Percentiles rank a stretch among this genome's conserved stretches.
Conservation (phyloP, 345 rosid genomes). For the Cardiospermum halicacabum region DNA sequence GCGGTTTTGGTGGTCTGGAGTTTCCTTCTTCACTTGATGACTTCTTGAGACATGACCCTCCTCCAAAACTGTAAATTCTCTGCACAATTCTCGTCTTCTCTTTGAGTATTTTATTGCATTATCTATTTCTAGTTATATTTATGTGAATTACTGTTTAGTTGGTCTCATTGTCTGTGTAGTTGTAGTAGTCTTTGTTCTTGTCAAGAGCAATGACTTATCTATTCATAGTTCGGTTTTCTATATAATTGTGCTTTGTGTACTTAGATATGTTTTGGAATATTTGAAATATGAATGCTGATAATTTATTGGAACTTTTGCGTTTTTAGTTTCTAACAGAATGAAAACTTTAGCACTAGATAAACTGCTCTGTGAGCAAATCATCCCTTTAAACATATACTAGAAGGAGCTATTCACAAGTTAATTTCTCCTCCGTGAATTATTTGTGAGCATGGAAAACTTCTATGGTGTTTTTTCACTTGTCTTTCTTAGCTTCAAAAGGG, state of each 20-base stretch:
- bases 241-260: background rate
- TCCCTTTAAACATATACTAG: background rate
- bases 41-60: slow-evolving; percentile 39
- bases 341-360: background rate
- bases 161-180: no score
- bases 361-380: background rate
- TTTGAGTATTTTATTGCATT: background rate
- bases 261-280: background rate
- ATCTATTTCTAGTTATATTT: background rate
- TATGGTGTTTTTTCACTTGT: background rate
- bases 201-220: no score
- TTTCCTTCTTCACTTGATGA: slow-evolving; percentile 41
- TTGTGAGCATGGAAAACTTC: background rate
- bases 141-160: no score
- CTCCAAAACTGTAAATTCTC: slow-evolving; percentile 28
- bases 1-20: slow-evolving; percentile 28
- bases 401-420: no score
- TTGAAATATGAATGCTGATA: background rate
- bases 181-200: no score
- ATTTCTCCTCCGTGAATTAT: background rate
- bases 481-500: slow-evolving; percentile 40
- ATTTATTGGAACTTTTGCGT: background rate
- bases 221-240: background rate
- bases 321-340: background rate
- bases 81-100: background rate